These are phyloP conservation scores for Paraconiothyrium sp. DNA, from an alignment of 2,329 filamentous ascomycete genomes.

Conservation along the genomic window DNA sequence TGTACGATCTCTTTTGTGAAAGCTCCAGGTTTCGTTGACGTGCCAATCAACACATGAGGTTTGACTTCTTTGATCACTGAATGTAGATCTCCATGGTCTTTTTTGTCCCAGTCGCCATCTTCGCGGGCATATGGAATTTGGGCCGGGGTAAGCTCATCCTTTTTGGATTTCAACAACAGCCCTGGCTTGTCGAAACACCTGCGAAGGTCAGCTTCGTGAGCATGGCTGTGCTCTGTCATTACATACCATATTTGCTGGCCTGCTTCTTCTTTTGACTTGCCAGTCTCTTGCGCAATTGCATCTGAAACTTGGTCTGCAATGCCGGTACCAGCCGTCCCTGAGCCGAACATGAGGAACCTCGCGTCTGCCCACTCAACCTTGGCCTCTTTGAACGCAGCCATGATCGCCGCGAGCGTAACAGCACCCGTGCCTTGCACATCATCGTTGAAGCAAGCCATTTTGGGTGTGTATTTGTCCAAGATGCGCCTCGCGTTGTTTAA, in stretches of 20 bases:
- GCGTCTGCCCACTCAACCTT: constrained; percentile 73
- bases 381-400: constrained; percentile 76
- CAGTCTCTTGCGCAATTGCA: constrained; percentile 75
- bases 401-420: constrained; percentile 83
- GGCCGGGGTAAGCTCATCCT: constrained; percentile 69
- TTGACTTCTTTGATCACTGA: constrained; percentile 75
- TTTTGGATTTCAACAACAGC: constrained; percentile 71
- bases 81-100: constrained; percentile 67
- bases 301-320: constrained; percentile 87
- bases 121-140: constrained; percentile 74
- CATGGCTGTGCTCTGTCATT: background rate
- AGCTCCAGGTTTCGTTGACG: constrained; percentile 77
- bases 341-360: constrained; percentile 78
- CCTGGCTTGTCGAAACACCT: constrained; percentile 86
- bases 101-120: constrained; percentile 69
- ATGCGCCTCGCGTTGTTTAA: constrained; percentile 78
- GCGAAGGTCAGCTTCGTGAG: constrained; percentile 22
- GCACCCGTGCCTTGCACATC: constrained; percentile 91
- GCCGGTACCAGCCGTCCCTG: constrained; percentile 82
- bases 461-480: constrained; percentile 76
- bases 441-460: constrained; percentile 88
- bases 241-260: constrained; percentile 78
- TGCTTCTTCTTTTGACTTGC: constrained; percentile 76
- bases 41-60: constrained; percentile 85
- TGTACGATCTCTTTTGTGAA: constrained; percentile 79